These are phyloP conservation scores for Ophiostoma ulmi DNA, from an alignment of 2,329 filamentous ascomycete species.

Conservation along the genomic window DNA sequence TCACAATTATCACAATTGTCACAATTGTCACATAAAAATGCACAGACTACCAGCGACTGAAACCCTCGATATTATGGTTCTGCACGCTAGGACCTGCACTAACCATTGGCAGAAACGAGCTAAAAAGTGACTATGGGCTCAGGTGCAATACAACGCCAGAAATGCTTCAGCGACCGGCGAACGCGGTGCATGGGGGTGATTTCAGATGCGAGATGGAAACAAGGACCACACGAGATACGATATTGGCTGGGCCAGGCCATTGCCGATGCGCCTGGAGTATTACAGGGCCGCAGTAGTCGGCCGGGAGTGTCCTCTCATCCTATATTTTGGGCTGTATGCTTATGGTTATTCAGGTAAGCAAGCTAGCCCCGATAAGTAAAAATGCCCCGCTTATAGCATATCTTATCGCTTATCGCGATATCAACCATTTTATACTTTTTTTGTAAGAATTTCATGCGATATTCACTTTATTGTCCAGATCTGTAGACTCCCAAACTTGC, in stretches of 20 bases:
- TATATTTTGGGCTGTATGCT: too few species aligned
- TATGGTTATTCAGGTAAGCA: not conserved
- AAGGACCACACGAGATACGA: slow-evolving; percentile 7
- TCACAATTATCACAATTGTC: too few species aligned
- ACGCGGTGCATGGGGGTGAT: slow-evolving; percentile 2
- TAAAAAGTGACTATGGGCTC: not conserved
- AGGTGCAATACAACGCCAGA: not conserved
- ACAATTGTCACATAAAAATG: not conserved
- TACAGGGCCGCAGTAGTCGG: not conserved
- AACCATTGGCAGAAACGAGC: not conserved
- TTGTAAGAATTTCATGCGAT: slow-evolving; percentile 9
- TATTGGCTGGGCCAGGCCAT: not conserved
- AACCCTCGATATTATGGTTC: slow-evolving; percentile 12
- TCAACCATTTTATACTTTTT: slow-evolving; percentile 8
- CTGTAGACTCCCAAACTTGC: not conserved
- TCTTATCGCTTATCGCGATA: slow-evolving; percentile 16
- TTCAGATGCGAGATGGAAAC: not conserved
- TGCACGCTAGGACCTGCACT: slow-evolving; percentile 15
- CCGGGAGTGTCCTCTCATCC: not conserved
- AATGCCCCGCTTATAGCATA: slow-evolving; percentile 12
- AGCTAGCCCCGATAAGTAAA: not conserved
- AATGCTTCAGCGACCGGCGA: not conserved
- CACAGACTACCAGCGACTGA: slow-evolving; percentile 14
- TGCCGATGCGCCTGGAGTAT: not conserved
- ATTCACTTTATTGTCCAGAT: not conserved